Conservation (phyloP, 2,329 filamentous ascomycete species). For the Arthrobotrys pseudoclavata region DNA sequence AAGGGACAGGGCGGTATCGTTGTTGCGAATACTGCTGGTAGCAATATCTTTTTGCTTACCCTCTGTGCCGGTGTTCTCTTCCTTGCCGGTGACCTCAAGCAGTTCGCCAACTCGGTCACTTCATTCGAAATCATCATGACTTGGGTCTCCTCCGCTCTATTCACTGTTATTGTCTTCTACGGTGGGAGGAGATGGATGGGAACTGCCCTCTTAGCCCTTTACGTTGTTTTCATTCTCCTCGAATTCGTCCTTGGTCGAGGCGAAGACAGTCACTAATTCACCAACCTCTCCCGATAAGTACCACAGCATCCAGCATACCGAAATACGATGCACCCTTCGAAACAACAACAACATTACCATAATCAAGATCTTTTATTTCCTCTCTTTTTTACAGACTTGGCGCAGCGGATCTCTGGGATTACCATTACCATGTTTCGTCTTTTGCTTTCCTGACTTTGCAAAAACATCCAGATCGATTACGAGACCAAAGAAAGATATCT, state of each 20-base stretch:
- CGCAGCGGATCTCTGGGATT: constrained; percentile 59
- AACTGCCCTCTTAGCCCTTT: constrained; percentile 63
- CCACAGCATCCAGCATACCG: background rate
- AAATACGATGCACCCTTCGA: background rate
- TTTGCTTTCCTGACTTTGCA: constrained; percentile 31
- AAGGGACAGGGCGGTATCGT: constrained; percentile 70
- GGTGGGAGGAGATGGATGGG: constrained; percentile 65
- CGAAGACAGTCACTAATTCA: constrained; percentile 39
- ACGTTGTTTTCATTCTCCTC: constrained; percentile 64
- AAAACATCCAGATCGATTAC: constrained; percentile 56
- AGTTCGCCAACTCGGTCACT: constrained; percentile 62
- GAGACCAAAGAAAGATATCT: constrained; percentile 43
- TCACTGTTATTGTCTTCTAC: constrained; percentile 64
- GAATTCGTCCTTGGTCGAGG: constrained; percentile 51
- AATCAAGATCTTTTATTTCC: constrained; percentile 14
- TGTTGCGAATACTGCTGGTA: constrained; percentile 71
- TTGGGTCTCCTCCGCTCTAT: constrained; percentile 63
- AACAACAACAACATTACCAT: background rate
- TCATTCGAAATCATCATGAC: constrained; percentile 64
- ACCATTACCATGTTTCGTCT: constrained; percentile 22
- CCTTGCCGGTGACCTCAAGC: constrained; percentile 63
- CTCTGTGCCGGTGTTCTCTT: constrained; percentile 69
- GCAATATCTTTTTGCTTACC: constrained; percentile 72
- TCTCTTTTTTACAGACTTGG: constrained; percentile 35
- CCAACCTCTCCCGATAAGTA: background rate